Evolutionary conservation across 164 flowering plant species (phyloP).

Genomic region (Nymphaea thermarum): DNA sequence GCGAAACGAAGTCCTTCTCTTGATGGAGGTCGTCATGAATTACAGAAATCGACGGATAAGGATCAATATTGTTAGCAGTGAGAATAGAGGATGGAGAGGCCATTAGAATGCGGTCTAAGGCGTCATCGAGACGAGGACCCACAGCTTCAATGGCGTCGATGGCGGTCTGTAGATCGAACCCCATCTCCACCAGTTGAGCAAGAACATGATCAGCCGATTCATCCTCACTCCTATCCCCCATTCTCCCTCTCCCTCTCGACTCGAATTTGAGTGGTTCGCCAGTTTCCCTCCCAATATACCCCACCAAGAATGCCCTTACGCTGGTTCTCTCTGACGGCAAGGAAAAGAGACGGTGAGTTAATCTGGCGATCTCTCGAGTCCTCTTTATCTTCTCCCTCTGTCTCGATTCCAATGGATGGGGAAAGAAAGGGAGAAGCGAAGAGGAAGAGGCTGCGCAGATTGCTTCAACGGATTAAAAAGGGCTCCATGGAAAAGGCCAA

Average conservation of each 20-base stretch:
- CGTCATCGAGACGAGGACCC: slow-evolving; percentile 43
- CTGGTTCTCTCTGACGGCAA: too few relatives aligned
- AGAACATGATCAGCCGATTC: slow-evolving; percentile 27
- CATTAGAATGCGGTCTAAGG: slow-evolving; percentile 41
- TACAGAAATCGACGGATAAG: slow-evolving; percentile 1
- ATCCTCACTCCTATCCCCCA: slow-evolving; percentile 1
- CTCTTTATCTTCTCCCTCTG: too few relatives aligned
- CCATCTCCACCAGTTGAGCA: slow-evolving; percentile 51
- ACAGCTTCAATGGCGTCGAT: slow-evolving; percentile 45
- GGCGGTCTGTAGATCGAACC: slow-evolving; percentile 37
- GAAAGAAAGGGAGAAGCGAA: too few relatives aligned
- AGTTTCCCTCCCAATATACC: too few relatives aligned
- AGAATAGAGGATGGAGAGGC: slow-evolving; percentile 2
- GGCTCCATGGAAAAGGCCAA: too few relatives aligned
- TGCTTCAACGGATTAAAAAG: too few relatives aligned
- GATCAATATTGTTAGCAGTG: slow-evolving; percentile 2
- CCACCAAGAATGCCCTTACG: too few relatives aligned
- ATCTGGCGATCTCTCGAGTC: too few relatives aligned
- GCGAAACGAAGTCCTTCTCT: slow-evolving; percentile 12
- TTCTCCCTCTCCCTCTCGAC: neutral
- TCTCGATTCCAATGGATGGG: too few relatives aligned
- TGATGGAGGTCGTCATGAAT: slow-evolving; percentile 11
- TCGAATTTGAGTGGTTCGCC: too few relatives aligned
- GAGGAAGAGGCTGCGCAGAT: too few relatives aligned
- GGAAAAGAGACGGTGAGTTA: too few relatives aligned